A percentile compares a stretch with the other conserved stretches of the same genome.
phyloP scores from a whole-genome alignment of 1,284 basidiomycete genomes.

The Cystobasidium pallidum region DNA sequence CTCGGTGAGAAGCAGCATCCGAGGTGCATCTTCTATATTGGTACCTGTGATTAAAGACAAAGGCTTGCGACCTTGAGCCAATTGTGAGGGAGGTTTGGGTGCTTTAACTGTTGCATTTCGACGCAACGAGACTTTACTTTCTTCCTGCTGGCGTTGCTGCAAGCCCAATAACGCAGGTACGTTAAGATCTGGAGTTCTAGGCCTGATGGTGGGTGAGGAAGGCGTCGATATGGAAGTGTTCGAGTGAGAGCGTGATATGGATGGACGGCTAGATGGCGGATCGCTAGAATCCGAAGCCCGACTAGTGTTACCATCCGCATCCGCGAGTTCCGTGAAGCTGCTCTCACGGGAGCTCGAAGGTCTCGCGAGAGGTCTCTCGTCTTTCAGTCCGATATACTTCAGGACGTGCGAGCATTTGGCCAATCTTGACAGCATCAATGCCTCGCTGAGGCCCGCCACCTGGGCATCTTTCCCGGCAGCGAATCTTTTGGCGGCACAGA shows the following conservation, averaged over 20 bases:
- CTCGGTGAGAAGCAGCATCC: slow-evolving; percentile 30
- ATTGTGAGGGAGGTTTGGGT: slow-evolving; percentile 16
- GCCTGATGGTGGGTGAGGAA: slow-evolving; percentile 10
- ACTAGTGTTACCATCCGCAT: neutral
- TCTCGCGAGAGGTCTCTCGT: slow-evolving; percentile 40
- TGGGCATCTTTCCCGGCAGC: slow-evolving; percentile 59
- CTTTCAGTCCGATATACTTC: slow-evolving; percentile 35
- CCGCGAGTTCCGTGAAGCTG: slow-evolving; percentile 13
- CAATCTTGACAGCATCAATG: slow-evolving; percentile 59
- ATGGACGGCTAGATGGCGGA: neutral
- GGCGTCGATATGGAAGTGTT: slow-evolving; percentile 24
- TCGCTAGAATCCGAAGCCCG: neutral
- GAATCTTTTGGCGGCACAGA: slow-evolving; percentile 60
- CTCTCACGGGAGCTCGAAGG: slow-evolving; percentile 42
- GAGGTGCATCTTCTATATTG: neutral
- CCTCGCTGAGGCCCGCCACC: slow-evolving; percentile 59
- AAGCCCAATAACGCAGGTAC: slow-evolving; percentile 1
- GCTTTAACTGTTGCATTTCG: slow-evolving; percentile 22
- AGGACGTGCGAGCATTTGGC: slow-evolving; percentile 19
- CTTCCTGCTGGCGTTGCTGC: slow-evolving; percentile 9
- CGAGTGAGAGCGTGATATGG: slow-evolving; percentile 22
- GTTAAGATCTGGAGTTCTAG: neutral
- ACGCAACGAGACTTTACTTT: slow-evolving; percentile 14
- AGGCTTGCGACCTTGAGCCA: neutral
- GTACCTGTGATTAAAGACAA: neutral